Base-by-base conservation (phyloP, 2,329 filamentous ascomycete species). In the Aspergillus aculeatinus region DNA sequence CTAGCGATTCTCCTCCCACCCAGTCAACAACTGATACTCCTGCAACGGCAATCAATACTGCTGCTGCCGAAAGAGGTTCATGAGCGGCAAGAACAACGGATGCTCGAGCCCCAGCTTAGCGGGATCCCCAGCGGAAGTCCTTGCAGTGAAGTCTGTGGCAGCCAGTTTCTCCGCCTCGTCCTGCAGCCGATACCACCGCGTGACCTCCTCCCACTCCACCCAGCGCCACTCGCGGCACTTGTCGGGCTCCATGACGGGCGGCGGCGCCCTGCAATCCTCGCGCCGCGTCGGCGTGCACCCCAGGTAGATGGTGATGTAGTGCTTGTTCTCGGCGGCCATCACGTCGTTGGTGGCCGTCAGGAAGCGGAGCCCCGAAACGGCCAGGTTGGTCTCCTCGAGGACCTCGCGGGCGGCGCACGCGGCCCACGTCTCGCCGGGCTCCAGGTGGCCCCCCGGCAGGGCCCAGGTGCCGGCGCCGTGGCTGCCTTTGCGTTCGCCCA, bases 251-350 rank as follows among this genome's bases (percentile, higher is more conserved):
- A 73, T 55, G 21, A 75, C 44, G 61, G 69, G 60, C 5, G 27
- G 25, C 19, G 11, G 27, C 7, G 27, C 27, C 7, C 14, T 10
- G 12, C 33, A 35, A 12, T 6, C 11, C 33, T 12, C 33, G 33
- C 0, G 68, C 64, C 16, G 80, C 85, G 80, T 0, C 65, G 85
- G 76, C 49, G 74, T 75, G 48, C 84, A 86, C 0, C 78, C 76
- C 62, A 91, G 83, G 65, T 90, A 92, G 2, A 92, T 72, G 0
- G 90, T 93, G 54, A 92, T 80, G 68, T 93, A 94, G 70, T 94
- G 90, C 73, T 87, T 90, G 0, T 74, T 75, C n/a, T 83, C 81
- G 0, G 70, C 68, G 1, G 74, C 68, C 70, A 92, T 90, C 0
- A 89, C 70, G 66, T 88, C 86, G 69, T 92, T 91, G 5, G 88